These are phyloP conservation scores for Fusarium compactum DNA, from an alignment of 2,329 filamentous ascomycete genomes.

Conservation along the genomic window DNA sequence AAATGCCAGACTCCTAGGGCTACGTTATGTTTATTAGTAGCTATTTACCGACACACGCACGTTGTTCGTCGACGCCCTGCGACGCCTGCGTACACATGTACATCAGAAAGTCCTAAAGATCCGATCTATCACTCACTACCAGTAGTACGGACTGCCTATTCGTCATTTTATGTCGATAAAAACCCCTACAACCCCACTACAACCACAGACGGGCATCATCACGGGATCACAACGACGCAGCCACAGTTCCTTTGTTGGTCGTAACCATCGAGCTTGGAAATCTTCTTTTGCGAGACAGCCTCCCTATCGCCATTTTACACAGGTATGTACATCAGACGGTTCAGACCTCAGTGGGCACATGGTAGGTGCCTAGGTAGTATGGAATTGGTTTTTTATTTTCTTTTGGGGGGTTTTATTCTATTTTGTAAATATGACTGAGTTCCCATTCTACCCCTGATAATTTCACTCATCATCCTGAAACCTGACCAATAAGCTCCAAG, in stretches of 20 bases:
- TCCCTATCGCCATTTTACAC: background rate
- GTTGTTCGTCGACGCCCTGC: background rate
- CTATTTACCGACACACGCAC: constrained; percentile 4
- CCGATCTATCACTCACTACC: background rate
- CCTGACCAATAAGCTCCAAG: background rate
- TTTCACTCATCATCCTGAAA: background rate
- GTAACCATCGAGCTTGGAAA: background rate
- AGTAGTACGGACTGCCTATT: constrained; percentile 3
- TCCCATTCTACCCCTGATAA: background rate
- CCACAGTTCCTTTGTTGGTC: constrained; percentile 6
- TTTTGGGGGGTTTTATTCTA: background rate
- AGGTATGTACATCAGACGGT: background rate
- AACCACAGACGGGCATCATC: constrained; percentile 42
- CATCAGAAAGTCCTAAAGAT: constrained; percentile 1
- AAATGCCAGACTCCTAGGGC: constrained; percentile 3
- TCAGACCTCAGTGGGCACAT: background rate
- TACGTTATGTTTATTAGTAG: background rate
- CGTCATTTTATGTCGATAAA: constrained; percentile 5
- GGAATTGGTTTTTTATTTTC: background rate
- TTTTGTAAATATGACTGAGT: background rate
- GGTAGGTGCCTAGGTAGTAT: background rate
- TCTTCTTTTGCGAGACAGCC: background rate
- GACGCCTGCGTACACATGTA: background rate
- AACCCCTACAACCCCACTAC: constrained; percentile 19
- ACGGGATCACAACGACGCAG: constrained; percentile 36